These are phyloP conservation scores for Entonaema liquescens DNA, from an alignment of 495 filamentous ascomycete genomes.

Conservation along the genomic window DNA sequence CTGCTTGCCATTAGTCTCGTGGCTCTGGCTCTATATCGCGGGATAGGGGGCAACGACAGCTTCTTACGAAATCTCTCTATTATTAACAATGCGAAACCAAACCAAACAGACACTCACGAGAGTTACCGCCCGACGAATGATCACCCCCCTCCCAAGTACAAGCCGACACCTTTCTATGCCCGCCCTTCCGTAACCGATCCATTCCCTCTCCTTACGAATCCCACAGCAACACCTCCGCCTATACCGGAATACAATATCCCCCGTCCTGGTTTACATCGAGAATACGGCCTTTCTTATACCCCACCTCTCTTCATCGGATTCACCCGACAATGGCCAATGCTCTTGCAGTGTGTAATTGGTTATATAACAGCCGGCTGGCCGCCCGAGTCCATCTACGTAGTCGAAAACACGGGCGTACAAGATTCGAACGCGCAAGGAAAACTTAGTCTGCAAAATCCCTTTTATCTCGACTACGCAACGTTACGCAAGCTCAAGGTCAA, in stretches of 20 bases:
- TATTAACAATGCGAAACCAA: slow-evolving; percentile 25
- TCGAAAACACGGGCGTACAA: slow-evolving; percentile 66
- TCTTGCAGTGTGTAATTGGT: slow-evolving; percentile 60
- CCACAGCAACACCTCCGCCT: slow-evolving; percentile 43
- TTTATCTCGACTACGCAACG: slow-evolving; percentile 60
- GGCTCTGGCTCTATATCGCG: slow-evolving; percentile 34
- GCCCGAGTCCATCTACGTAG: slow-evolving; percentile 60
- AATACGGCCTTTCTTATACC: slow-evolving; percentile 44
- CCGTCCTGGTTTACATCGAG: slow-evolving; percentile 42
- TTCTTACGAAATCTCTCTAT: slow-evolving; percentile 40
- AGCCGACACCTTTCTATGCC: slow-evolving; percentile 40
- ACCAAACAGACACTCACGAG: slow-evolving; percentile 17
- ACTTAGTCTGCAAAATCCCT: slow-evolving; percentile 62
- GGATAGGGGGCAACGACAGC: slow-evolving; percentile 16
- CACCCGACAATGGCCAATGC: slow-evolving; percentile 61
- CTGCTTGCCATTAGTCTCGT: slow-evolving; percentile 40
- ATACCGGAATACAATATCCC: slow-evolving; percentile 50
- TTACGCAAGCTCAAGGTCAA: slow-evolving; percentile 59
- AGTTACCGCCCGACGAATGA: slow-evolving; percentile 42
- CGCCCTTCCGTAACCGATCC: slow-evolving; percentile 40
- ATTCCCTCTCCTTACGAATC: slow-evolving; percentile 36
- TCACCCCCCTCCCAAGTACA: slow-evolving; percentile 47
- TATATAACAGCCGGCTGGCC: slow-evolving; percentile 66
- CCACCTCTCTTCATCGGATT: slow-evolving; percentile 65
- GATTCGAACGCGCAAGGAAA: slow-evolving; percentile 55